Evolutionary conservation across 1,284 basidiomycete genomes (phyloP).

Genomic region (Papiliotrema laurentii): DNA sequence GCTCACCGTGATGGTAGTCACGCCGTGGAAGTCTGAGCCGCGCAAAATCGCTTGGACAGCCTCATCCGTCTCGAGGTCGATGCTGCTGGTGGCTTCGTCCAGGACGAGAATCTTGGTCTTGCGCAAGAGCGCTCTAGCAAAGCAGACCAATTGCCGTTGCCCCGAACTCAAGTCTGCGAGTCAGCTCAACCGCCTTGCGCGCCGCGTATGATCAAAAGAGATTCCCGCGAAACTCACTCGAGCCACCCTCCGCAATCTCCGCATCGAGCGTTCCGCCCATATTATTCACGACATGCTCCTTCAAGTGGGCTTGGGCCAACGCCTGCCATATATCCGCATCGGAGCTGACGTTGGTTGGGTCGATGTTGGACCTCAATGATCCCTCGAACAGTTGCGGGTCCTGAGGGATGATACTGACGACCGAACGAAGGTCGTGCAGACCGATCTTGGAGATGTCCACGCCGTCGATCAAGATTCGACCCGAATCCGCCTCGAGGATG

Average conservation of each 20-base stretch:
- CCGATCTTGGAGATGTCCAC: constrained; percentile 80
- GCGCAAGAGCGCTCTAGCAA: constrained; percentile 69
- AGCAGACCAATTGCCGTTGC: constrained; percentile 78
- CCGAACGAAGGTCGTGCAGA: constrained; percentile 60
- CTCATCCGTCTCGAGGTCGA: constrained; percentile 85
- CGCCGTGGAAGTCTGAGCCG: constrained; percentile 50
- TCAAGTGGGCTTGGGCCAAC: constrained; percentile 61
- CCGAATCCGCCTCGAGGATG: constrained; percentile 74
- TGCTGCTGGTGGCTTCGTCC: constrained; percentile 67
- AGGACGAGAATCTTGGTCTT: constrained; percentile 83
- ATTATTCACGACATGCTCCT: constrained; percentile 60
- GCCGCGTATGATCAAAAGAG: neutral
- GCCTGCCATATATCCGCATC: constrained; percentile 81
- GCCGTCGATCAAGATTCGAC: constrained; percentile 76
- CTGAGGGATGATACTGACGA: constrained; percentile 88
- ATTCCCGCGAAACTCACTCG: constrained; percentile 28
- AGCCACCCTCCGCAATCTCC: constrained; percentile 71
- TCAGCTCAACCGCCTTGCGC: neutral
- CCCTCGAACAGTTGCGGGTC: constrained; percentile 78
- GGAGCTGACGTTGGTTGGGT: constrained; percentile 52
- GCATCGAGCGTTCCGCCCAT: constrained; percentile 72
- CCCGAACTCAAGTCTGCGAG: constrained; percentile 67
- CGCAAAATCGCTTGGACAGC: constrained; percentile 51
- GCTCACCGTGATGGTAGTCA: constrained; percentile 75
- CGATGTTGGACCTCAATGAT: constrained; percentile 55